Evolutionary conservation across 1,284 basidiomycete species (phyloP).

Genomic region (Clitocybe nebularis): DNA sequence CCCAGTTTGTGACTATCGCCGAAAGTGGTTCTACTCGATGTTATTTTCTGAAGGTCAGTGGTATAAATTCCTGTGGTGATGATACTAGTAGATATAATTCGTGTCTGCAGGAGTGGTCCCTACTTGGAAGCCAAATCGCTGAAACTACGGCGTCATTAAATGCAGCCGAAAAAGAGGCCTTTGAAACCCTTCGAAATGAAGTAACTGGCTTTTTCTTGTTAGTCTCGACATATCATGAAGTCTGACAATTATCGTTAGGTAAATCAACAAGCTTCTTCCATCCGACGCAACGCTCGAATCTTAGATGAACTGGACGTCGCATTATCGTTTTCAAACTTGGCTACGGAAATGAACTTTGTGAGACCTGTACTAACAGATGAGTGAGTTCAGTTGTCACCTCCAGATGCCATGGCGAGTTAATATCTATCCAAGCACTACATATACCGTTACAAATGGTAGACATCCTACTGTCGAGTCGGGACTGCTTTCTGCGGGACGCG

Average conservation of each 20-base stretch:
- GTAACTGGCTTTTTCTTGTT: constrained; percentile 31
- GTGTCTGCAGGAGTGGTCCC: constrained; percentile 64
- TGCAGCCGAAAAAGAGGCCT: constrained; percentile 66
- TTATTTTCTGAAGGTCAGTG: constrained; percentile 67
- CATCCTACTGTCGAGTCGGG: constrained; percentile 94
- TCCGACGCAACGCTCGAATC: constrained; percentile 76
- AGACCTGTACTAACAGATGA: constrained; percentile 69
- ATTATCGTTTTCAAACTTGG: constrained; percentile 79
- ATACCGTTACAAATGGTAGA: constrained; percentile 75
- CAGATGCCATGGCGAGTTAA: constrained; percentile 5
- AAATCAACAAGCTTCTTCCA: constrained; percentile 45
- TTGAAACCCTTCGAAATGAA: constrained; percentile 64
- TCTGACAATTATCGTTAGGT: constrained; percentile 51
- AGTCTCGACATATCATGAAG: constrained; percentile 7
- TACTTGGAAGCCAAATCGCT: constrained; percentile 63
- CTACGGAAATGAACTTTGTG: constrained; percentile 75
- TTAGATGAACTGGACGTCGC: constrained; percentile 90
- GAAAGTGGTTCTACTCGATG: constrained; percentile 63
- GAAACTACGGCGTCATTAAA: constrained; percentile 53
- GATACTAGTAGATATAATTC: no score
- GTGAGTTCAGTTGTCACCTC: constrained; percentile 39
- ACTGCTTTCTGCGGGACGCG: constrained; percentile 68
- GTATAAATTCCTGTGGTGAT: no score
- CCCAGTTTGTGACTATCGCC: constrained; percentile 53
- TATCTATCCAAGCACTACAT: constrained; percentile 43